Conservation (phyloP, 331 rosid genomes). For the Malus hybrid region DNA sequence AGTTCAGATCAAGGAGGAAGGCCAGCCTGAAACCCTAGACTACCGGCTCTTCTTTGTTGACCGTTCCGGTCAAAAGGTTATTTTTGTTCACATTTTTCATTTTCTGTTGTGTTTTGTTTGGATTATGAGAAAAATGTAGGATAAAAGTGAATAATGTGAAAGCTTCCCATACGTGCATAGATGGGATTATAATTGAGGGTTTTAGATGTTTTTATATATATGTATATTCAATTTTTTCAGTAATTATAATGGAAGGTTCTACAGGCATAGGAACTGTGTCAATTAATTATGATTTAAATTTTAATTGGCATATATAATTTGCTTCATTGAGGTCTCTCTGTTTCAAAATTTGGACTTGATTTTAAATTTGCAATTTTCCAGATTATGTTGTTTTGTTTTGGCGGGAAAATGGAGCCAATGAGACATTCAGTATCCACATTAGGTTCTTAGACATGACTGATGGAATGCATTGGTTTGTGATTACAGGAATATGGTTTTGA, state of each 20-base stretch:
- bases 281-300: too few species aligned
- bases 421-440: not conserved
- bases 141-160: not conserved
- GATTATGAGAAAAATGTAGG: not conserved
- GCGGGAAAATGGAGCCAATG: not conserved
- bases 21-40: slow-evolving; percentile 78
- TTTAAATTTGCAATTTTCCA: not conserved
- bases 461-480: not conserved
- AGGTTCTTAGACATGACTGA: not conserved
- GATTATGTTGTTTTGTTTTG: not conserved
- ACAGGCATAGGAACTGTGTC: not conserved
- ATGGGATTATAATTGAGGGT: not conserved
- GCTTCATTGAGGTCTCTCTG: not conserved
- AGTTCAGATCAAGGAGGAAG: slow-evolving; percentile 62
- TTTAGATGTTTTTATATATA: too few species aligned
- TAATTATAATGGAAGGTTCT: not conserved
- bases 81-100: not conserved
- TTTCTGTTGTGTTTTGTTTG: not conserved
- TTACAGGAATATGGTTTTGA: not conserved
- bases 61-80: slow-evolving; percentile 76
- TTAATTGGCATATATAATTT: not conserved
- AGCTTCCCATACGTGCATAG: not conserved
- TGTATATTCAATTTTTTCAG: not conserved
- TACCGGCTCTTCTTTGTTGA: slow-evolving; percentile 74
- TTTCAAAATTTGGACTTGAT: not conserved